These are phyloP conservation scores for Epichloe bromicola DNA, from an alignment of 2,329 filamentous ascomycete genomes.

Conservation along the genomic window DNA sequence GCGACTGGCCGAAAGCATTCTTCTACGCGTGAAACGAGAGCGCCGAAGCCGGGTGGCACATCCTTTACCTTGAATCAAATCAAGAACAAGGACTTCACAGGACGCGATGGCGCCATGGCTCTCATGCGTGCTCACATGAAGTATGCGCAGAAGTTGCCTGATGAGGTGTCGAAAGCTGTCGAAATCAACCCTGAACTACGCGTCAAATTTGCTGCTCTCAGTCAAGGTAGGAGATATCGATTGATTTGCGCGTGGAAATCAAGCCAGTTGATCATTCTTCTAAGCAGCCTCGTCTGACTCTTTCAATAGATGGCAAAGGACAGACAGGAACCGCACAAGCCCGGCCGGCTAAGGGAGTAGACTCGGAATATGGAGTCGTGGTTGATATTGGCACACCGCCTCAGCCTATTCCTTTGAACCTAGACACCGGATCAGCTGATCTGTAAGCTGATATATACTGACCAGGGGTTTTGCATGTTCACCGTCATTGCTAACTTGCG, in stretches of 20 bases:
- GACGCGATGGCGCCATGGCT: conserved; percentile 18
- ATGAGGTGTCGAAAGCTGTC: conserved; percentile 13
- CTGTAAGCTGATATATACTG: conserved; percentile 15
- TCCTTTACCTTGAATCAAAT: conserved; percentile 20
- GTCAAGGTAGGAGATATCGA: neutral
- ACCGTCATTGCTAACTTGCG: neutral
- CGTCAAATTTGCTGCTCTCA: conserved; percentile 10
- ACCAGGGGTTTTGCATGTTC: neutral
- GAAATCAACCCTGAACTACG: conserved; percentile 12
- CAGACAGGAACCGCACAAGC: conserved; percentile 14
- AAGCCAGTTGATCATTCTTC: neutral
- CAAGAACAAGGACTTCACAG: conserved; percentile 20
- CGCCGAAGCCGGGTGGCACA: neutral
- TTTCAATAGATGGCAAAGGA: conserved; percentile 3
- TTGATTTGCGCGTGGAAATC: neutral
- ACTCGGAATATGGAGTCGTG: conserved; percentile 46
- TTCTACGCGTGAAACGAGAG: neutral
- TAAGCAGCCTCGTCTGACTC: neutral
- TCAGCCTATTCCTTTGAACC: conserved; percentile 50
- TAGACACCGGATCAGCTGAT: conserved; percentile 52
- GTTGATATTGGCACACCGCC: conserved; percentile 46
- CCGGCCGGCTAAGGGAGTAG: conserved; percentile 23
- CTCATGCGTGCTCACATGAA: conserved; percentile 23
- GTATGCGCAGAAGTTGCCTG: conserved; percentile 21
- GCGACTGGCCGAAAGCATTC: neutral